Conservation (phyloP, 805 yeast species). For the Blastobotrys muscicola region DNA sequence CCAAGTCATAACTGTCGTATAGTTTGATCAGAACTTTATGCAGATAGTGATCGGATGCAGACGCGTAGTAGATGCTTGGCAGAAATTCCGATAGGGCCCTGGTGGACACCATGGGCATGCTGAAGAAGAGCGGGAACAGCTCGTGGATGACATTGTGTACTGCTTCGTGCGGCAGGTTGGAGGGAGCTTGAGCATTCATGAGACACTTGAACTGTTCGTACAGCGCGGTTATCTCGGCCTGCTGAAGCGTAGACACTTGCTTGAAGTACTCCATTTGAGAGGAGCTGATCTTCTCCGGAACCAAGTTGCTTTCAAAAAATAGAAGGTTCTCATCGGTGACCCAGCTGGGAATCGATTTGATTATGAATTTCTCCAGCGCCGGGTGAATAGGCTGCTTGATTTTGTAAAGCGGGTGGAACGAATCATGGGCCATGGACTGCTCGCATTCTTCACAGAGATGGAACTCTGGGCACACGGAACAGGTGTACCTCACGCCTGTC, state of each 20-base stretch:
- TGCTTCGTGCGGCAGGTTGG: not conserved
- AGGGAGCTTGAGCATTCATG: not conserved
- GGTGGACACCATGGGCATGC: not conserved
- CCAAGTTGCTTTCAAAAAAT: not conserved
- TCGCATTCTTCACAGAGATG: slow-evolving; percentile 41
- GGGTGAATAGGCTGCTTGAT: slow-evolving; percentile 8
- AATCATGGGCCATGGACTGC: slow-evolving; percentile 15
- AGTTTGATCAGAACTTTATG: slow-evolving; percentile 1
- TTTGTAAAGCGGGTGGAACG: slow-evolving; percentile 19
- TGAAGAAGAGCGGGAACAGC: too few species aligned
- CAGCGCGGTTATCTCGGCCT: slow-evolving; percentile 13
- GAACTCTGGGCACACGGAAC: slow-evolving; percentile 40
- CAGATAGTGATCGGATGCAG: not conserved
- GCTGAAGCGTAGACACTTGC: not conserved
- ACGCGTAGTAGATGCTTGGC: slow-evolving; percentile 4
- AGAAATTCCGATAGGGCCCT: slow-evolving; percentile 3
- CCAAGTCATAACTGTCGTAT: slow-evolving; percentile 9
- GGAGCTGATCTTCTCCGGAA: not conserved
- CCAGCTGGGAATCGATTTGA: too few species aligned
- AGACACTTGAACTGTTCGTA: slow-evolving; percentile 13
- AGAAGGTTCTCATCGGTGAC: slow-evolving; percentile 5
- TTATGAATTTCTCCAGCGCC: slow-evolving; percentile 5
- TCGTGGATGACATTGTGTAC: not conserved
- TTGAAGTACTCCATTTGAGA: slow-evolving; percentile 6
- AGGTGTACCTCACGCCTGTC: slow-evolving; percentile 38